A percentile compares a stretch with the other conserved stretches of the same genome.
Conservation (phyloP, 176 grass and related monocot genomes). For the Ananas comosus region DNA sequence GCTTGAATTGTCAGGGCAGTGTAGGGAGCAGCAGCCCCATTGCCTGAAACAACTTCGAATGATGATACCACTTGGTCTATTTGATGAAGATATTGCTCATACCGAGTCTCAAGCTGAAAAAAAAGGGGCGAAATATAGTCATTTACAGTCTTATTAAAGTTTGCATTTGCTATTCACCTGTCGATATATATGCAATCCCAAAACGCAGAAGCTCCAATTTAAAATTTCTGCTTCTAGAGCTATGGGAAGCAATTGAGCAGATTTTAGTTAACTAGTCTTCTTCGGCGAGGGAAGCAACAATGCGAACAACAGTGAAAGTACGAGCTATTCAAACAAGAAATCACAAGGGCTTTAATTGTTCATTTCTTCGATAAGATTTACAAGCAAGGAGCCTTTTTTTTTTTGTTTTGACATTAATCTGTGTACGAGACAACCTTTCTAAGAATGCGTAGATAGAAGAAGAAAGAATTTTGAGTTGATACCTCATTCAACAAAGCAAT, state of each 20-base stretch:
- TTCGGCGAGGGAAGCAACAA: too few species aligned
- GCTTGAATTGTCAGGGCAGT: conserved; percentile 73
- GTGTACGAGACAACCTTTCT: neutral
- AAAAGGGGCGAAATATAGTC: neutral
- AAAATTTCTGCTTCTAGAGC: too few species aligned
- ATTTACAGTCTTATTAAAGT: neutral
- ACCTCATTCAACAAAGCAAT: conserved; percentile 76
- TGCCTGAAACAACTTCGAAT: conserved; percentile 59
- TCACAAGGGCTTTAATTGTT: too few species aligned
- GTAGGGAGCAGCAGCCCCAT: conserved; percentile 48
- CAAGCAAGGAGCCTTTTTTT: too few species aligned
- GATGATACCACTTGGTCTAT: conserved; percentile 52
- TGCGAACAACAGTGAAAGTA: too few species aligned
- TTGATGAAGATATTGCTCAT: conserved; percentile 66
- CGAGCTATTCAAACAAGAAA: too few species aligned
- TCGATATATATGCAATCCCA: too few species aligned
- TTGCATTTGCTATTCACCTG: too few species aligned
- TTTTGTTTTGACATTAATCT: neutral
- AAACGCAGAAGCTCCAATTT: too few species aligned
- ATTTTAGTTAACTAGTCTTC: too few species aligned
- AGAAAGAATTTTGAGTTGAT: neutral
- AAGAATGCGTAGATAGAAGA: neutral
- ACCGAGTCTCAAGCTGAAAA: conserved; percentile 65
- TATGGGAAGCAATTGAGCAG: too few species aligned
- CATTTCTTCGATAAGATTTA: too few species aligned